Evolutionary conservation across 352 stramenopile species (phyloP).

Genomic region (Phytophthora tubulina): DNA sequence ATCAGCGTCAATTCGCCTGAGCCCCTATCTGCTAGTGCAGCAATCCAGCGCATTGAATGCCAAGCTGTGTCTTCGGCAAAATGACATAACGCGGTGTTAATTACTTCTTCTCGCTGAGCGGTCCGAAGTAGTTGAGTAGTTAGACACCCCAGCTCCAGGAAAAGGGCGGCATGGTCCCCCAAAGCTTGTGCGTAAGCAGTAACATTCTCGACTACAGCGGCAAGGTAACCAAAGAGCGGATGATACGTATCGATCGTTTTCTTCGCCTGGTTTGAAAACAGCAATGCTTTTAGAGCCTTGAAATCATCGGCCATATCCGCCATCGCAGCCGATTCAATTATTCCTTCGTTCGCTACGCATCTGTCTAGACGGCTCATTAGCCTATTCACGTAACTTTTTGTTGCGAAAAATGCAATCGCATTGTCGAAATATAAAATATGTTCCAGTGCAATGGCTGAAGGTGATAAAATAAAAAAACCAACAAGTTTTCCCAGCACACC

Average conservation of each 20-base stretch:
- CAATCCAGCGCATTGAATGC: slow-evolving; percentile 47
- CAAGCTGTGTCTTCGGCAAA: slow-evolving; percentile 31
- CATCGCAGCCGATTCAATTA: slow-evolving; percentile 5
- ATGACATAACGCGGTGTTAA: slow-evolving; percentile 27
- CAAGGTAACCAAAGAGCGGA: slow-evolving; percentile 25
- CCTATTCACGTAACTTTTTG: slow-evolving; percentile 15
- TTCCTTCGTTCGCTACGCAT: slow-evolving; percentile 2
- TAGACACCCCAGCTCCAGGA: slow-evolving; percentile 37
- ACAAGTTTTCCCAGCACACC: slow-evolving; percentile 31
- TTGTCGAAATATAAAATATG: slow-evolving; percentile 21
- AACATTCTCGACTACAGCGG: slow-evolving; percentile 21
- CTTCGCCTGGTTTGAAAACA: slow-evolving; percentile 34
- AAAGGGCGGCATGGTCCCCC: slow-evolving; percentile 8
- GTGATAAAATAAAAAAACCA: slow-evolving; percentile 27
- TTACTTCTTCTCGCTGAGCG: slow-evolving; percentile 30
- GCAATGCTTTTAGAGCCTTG: slow-evolving; percentile 32
- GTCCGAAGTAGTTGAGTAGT: slow-evolving; percentile 28
- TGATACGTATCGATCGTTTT: slow-evolving; percentile 29
- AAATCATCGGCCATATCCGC: slow-evolving; percentile 23
- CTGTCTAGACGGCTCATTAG: slow-evolving; percentile 21
- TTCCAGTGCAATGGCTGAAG: slow-evolving; percentile 14
- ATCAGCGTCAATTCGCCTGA: slow-evolving; percentile 33
- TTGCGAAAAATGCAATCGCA: slow-evolving; percentile 20
- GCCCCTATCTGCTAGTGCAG: slow-evolving; percentile 3
- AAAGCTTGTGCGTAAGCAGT: background rate